A percentile compares a stretch with the other conserved stretches of the same genome.
phyloP scores from a whole-genome alignment of 306 rosid genomes.

The Trifolium pratense region DNA sequence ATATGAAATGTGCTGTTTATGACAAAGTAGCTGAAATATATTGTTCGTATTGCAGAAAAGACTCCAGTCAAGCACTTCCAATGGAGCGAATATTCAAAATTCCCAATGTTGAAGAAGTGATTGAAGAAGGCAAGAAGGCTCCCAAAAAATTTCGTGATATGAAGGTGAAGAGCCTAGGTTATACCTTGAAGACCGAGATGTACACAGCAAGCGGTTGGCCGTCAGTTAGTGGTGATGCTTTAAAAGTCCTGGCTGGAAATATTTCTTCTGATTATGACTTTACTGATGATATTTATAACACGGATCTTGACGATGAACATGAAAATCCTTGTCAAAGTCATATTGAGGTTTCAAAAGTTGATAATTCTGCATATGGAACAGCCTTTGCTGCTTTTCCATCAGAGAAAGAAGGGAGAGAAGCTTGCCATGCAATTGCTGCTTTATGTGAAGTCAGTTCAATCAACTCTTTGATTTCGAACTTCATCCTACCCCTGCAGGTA shows the following conservation, averaged over 20 bases:
- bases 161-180: slow-evolving; percentile 52
- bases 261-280: slow-evolving; percentile 80
- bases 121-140: slow-evolving; percentile 79
- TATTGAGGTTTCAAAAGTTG: slow-evolving; percentile 39
- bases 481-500: slow-evolving; percentile 97
- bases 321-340: slow-evolving; percentile 51
- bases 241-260: slow-evolving; percentile 83
- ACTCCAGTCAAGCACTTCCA: slow-evolving; percentile 63
- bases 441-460: slow-evolving; percentile 95
- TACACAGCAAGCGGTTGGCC: slow-evolving; percentile 98
- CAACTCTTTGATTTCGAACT: slow-evolving; percentile 88
- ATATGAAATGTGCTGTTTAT: background rate
- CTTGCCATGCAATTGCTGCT: slow-evolving; percentile 96
- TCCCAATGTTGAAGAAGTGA: slow-evolving; percentile 74
- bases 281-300: slow-evolving; percentile 47
- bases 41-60: slow-evolving; percentile 63
- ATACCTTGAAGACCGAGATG: slow-evolving; percentile 60
- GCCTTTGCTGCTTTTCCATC: slow-evolving; percentile 67
- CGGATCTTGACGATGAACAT: slow-evolving; percentile 40
- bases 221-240: slow-evolving; percentile 78
- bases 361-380: slow-evolving; percentile 69
- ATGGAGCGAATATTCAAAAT: slow-evolving; percentile 64
- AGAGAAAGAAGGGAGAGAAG: slow-evolving; percentile 79
- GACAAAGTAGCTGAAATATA: slow-evolving; percentile 13
- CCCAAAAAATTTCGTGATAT: slow-evolving; percentile 71